These are phyloP conservation scores for Lentinula sp. DNA, from an alignment of 768 basidiomycete genomes.

Conservation along the genomic window DNA sequence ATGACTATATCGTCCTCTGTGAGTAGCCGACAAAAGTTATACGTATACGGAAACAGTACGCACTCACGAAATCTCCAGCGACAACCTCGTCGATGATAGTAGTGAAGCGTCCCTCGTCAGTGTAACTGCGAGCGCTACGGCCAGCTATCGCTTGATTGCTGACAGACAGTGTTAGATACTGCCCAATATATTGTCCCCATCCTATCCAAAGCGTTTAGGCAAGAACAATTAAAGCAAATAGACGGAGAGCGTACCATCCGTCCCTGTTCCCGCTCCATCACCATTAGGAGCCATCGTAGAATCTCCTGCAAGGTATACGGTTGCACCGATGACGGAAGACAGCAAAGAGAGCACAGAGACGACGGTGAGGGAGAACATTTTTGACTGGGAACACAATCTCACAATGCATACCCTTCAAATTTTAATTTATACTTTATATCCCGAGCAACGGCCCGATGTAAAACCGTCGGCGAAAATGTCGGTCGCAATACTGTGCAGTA, in stretches of 20 bases:
- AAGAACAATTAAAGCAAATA: not conserved
- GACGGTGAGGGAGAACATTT: not conserved
- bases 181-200: conserved; percentile 38
- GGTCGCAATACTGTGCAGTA: not conserved
- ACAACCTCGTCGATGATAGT: conserved; percentile 33
- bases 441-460: not conserved
- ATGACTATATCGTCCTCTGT: conserved; percentile 10
- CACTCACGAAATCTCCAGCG: conserved; percentile 33
- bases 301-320: conserved; percentile 38
- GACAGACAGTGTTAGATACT: conserved; percentile 35
- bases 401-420: not conserved
- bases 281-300: conserved; percentile 38
- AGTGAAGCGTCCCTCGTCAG: conserved; percentile 41
- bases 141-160: conserved; percentile 43
- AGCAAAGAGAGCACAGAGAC: not conserved
- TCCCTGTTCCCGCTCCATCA: conserved; percentile 30
- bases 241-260: conserved; percentile 6
- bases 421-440: not conserved
- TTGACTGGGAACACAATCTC: not conserved
- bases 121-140: conserved; percentile 39
- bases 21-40: not conserved
- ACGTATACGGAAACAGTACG: not conserved
- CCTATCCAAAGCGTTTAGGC: conserved; percentile 18
- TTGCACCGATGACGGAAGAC: conserved; percentile 16
- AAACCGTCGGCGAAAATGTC: not conserved